These are phyloP conservation scores for Ilyonectria robusta DNA, from an alignment of 2,329 filamentous ascomycete genomes.

Conservation along the genomic window DNA sequence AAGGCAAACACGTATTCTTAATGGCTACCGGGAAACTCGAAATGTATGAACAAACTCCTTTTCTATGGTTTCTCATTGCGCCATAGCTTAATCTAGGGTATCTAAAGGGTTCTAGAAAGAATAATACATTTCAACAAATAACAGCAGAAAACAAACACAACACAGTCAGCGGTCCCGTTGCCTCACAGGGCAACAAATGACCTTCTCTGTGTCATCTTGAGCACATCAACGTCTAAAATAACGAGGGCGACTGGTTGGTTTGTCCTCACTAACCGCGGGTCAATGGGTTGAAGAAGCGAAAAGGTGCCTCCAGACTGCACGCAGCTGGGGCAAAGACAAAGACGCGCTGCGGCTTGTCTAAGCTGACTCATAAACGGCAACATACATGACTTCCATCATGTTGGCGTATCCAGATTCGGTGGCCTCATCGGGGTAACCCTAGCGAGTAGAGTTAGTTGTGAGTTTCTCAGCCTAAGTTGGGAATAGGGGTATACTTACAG, in stretches of 20 bases:
- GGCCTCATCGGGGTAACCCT: slow-evolving; percentile 52
- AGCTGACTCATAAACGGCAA: slow-evolving; percentile 55
- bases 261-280: background rate
- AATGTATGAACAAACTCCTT: background rate
- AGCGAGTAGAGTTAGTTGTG: slow-evolving; percentile 15
- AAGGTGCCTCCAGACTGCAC: background rate
- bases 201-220: background rate
- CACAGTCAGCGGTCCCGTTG: slow-evolving; percentile 3
- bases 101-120: slow-evolving; percentile 11
- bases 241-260: background rate
- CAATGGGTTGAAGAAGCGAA: slow-evolving; percentile 15
- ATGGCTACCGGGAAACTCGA: background rate
- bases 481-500: slow-evolving; percentile 46
- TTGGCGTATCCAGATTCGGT: slow-evolving; percentile 55
- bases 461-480: no score
- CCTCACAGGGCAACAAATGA: background rate
- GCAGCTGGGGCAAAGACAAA: slow-evolving; percentile 10
- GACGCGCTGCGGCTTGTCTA: slow-evolving; percentile 25
- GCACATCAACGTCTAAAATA: background rate
- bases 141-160: slow-evolving; percentile 14
- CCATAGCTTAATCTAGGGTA: slow-evolving; percentile 26
- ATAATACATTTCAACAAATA: background rate
- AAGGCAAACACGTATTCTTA: no score
- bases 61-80: slow-evolving; percentile 1
- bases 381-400: slow-evolving; percentile 59